phyloP scores from a whole-genome alignment of 371 early-diverging fungal genomes.

The Dipsacomyces acuminosporus region DNA sequence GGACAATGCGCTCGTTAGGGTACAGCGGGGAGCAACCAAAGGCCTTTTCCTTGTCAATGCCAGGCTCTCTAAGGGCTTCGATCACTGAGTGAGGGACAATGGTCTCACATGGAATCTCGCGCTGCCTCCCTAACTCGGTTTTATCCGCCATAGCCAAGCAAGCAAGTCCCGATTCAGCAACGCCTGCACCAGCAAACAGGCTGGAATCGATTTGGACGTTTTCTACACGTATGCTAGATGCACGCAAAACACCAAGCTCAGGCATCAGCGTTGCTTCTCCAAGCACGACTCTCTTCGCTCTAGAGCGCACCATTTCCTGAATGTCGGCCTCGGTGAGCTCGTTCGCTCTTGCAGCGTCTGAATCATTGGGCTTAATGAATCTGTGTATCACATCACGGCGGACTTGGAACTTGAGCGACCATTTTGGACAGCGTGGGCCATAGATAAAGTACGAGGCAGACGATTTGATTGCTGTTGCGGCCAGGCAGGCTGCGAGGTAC shows the following conservation, averaged over 20 bases:
- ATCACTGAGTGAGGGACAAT: slow-evolving; percentile 9
- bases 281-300: slow-evolving; percentile 14
- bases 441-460: slow-evolving; percentile 27
- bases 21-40: slow-evolving; percentile 21
- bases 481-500: slow-evolving; percentile 6
- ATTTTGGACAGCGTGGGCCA: slow-evolving; percentile 28
- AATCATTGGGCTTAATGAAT: neutral
- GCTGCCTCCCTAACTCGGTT: neutral
- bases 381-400: slow-evolving; percentile 22
- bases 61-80: neutral
- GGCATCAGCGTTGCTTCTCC: slow-evolving; percentile 9
- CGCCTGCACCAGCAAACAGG: slow-evolving; percentile 10
- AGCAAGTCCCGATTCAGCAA: slow-evolving; percentile 18
- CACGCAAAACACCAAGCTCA: slow-evolving; percentile 11
- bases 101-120: slow-evolving; percentile 24
- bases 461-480: slow-evolving; percentile 10
- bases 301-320: slow-evolving; percentile 6
- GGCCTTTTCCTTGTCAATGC: neutral
- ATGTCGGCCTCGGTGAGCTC: slow-evolving; percentile 26
- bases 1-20: slow-evolving; percentile 34
- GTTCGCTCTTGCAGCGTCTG: slow-evolving; percentile 10
- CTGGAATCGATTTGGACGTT: slow-evolving; percentile 15
- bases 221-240: slow-evolving; percentile 6
- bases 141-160: slow-evolving; percentile 10
- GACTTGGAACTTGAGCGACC: slow-evolving; percentile 37